Conservation (phyloP, 768 basidiomycete genomes). For the Lepiota brunneoincarnata region DNA sequence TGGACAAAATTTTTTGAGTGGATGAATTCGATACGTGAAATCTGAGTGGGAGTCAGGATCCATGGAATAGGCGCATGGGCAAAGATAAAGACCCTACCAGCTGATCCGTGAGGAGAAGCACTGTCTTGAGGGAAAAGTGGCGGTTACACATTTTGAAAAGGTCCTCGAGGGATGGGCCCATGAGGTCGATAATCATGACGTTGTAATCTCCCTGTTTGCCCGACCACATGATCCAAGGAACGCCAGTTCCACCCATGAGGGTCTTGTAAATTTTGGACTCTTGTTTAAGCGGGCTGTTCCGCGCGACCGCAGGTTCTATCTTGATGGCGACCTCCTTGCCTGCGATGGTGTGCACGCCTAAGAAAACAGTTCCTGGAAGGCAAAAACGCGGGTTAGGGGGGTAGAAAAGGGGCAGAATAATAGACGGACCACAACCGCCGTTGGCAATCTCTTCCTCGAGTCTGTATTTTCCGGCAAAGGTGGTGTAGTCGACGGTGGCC, state of each 20-base stretch:
- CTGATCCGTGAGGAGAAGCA: conserved; percentile 91
- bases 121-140: conserved; percentile 92
- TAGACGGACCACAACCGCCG: conserved; percentile 67
- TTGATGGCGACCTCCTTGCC: conserved; percentile 87
- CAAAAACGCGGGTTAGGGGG: conserved; percentile 9
- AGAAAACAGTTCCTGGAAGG: conserved; percentile 66
- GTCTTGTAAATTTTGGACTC: conserved; percentile 92
- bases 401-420: not conserved
- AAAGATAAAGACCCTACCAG: conserved; percentile 54
- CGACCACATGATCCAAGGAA: conserved; percentile 91
- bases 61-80: not conserved
- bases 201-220: conserved; percentile 93
- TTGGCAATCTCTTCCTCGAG: conserved; percentile 79
- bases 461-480: conserved; percentile 74
- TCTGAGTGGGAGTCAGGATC: conserved; percentile 38
- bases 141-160: conserved; percentile 88
- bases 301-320: conserved; percentile 61
- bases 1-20: conserved; percentile 94
- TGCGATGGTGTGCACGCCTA: conserved; percentile 76
- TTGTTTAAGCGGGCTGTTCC: conserved; percentile 73
- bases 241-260: conserved; percentile 83
- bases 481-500: conserved; percentile 20
- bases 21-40: conserved; percentile 95
- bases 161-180: conserved; percentile 88
- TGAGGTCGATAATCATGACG: conserved; percentile 95